Conservation (phyloP, 2,329 filamentous ascomycete genomes). For the Daldinia sp. region DNA sequence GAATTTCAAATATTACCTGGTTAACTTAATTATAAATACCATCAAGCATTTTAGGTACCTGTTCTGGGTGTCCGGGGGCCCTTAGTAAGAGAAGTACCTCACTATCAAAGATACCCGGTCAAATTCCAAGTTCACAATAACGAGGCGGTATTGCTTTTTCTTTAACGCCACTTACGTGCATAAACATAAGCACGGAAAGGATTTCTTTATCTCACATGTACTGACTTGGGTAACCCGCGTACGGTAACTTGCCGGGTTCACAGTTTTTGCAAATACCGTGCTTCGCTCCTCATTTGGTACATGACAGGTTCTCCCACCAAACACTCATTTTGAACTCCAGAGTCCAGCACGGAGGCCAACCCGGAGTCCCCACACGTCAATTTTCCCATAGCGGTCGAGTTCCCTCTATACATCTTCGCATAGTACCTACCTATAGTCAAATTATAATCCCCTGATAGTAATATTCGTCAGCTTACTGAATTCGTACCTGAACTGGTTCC, state of each 20-base stretch:
- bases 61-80: too few species aligned
- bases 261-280: slow-evolving; percentile 10
- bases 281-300: slow-evolving; percentile 1
- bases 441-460: background rate
- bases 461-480: background rate
- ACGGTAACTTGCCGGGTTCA: background rate
- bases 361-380: background rate
- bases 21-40: too few species aligned
- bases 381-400: background rate
- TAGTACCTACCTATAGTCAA: background rate
- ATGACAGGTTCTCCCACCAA: slow-evolving; percentile 3
- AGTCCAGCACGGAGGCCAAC: background rate
- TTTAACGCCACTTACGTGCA: background rate
- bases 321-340: background rate
- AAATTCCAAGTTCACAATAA: background rate
- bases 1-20: too few species aligned
- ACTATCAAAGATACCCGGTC: background rate
- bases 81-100: too few species aligned
- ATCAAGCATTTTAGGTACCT: too few species aligned
- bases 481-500: background rate
- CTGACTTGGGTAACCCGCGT: slow-evolving; percentile 2
- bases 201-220: slow-evolving; percentile 4
- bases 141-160: background rate
- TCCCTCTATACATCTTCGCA: background rate
- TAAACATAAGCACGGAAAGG: slow-evolving; percentile 1